Percentiles rank a stretch among this genome's conserved stretches.
Conservation (phyloP, 768 basidiomycete genomes). For the Lactifluus volemus region DNA sequence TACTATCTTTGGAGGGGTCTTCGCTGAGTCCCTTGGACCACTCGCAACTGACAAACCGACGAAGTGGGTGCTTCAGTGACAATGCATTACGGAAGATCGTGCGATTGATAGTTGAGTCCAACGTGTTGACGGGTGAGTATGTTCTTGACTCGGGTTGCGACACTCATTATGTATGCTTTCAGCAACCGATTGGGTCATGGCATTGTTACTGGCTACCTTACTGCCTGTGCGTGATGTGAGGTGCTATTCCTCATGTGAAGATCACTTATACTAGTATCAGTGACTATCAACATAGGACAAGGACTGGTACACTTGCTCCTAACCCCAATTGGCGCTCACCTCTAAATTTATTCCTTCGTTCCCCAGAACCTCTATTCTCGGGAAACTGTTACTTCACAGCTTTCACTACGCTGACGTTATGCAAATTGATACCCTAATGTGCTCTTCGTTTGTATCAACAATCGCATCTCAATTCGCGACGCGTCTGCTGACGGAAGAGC, state of each 20-base stretch:
- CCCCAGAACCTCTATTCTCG: neutral
- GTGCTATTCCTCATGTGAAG: neutral
- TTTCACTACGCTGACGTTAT: neutral
- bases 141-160: neutral
- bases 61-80: neutral
- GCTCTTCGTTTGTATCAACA: too few species aligned
- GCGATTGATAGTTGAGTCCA: slow-evolving; percentile 2
- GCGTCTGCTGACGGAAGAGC: too few species aligned
- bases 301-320: slow-evolving; percentile 6
- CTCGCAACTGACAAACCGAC: neutral
- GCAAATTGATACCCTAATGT: neutral
- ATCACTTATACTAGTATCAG: too few species aligned
- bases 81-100: neutral
- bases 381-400: neutral
- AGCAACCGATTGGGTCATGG: neutral
- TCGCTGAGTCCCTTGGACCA: neutral
- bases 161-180: neutral
- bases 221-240: neutral
- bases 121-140: neutral
- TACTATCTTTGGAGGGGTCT: too few species aligned
- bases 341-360: neutral
- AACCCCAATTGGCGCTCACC: neutral
- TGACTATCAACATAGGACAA: neutral
- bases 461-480: too few species aligned
- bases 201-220: neutral